Evolutionary conservation across 176 grass and related monocot species (phyloP).

Genomic region (Luzula sylvatica): DNA sequence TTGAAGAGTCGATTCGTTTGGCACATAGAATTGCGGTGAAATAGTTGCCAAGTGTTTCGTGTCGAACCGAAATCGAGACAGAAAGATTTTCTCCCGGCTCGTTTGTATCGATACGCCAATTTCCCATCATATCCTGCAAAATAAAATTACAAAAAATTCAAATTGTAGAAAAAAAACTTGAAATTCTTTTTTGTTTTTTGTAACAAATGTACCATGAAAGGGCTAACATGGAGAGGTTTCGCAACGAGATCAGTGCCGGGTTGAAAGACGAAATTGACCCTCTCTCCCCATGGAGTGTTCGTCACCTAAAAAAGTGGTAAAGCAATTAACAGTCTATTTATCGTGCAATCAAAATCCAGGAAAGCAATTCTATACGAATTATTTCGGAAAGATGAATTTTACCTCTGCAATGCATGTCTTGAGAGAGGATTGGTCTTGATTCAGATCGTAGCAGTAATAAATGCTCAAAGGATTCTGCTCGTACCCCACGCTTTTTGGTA

Average conservation of each 20-base stretch:
- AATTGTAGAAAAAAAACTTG: background rate
- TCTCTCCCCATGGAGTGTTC: constrained; percentile 91
- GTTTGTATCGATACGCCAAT: constrained; percentile 57
- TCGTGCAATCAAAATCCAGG: background rate
- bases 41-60: constrained; percentile 71
- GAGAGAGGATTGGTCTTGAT: constrained; percentile 22
- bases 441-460: constrained; percentile 74
- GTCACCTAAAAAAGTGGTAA: constrained; percentile 43
- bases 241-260: constrained; percentile 65
- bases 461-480: constrained; percentile 92
- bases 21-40: constrained; percentile 71
- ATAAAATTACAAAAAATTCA: constrained; percentile 9
- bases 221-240: constrained; percentile 87
- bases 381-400: background rate
- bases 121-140: constrained; percentile 76
- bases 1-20: constrained; percentile 37
- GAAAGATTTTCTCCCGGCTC: constrained; percentile 55
- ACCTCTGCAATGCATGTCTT: constrained; percentile 89
- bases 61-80: constrained; percentile 66
- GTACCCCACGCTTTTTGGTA: constrained; percentile 74
- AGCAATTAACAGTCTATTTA: background rate
- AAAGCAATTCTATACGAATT: background rate
- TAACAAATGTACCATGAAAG: constrained; percentile 60
- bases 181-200: background rate
- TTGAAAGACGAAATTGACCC: constrained; percentile 60